Percentiles rank a stretch among this genome's conserved stretches.
Evolutionary conservation across 2,329 filamentous ascomycete species (phyloP).

Genomic region (Aphanocladium album): DNA sequence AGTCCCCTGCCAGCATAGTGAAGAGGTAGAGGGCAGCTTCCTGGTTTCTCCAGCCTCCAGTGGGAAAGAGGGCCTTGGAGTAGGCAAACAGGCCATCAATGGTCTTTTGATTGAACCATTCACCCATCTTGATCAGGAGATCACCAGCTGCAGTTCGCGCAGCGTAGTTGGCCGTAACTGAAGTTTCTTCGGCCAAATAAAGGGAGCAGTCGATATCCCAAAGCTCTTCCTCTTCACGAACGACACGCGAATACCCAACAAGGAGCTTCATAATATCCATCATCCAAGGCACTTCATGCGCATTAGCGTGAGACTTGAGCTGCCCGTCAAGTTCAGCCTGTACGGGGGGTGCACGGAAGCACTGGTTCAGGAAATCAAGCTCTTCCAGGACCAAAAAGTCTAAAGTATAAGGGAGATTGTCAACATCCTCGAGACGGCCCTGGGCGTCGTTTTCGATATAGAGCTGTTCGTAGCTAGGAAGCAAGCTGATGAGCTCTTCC

Average conservation of each 20-base stretch:
- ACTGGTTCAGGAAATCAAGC: constrained; percentile 89
- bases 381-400: constrained; percentile 93
- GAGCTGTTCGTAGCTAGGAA: constrained; percentile 69
- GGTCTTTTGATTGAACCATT: constrained; percentile 75
- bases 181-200: constrained; percentile 91
- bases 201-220: constrained; percentile 98
- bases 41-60: constrained; percentile 56
- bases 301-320: constrained; percentile 55
- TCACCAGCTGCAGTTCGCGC: constrained; percentile 89
- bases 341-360: constrained; percentile 81
- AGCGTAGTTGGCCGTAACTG: constrained; percentile 93
- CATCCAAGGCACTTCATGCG: constrained; percentile 71
- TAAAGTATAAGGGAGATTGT: constrained; percentile 87
- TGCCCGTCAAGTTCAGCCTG: constrained; percentile 83
- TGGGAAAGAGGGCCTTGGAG: constrained; percentile 67
- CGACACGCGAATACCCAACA: constrained; percentile 82
- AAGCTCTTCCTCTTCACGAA: constrained; percentile 83
- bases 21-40: constrained; percentile 82
- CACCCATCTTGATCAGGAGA: constrained; percentile 83
- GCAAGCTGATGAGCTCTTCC: constrained; percentile 75
- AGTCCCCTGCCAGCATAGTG: constrained; percentile 78
- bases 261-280: constrained; percentile 82
- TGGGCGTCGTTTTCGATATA: constrained; percentile 85
- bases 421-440: constrained; percentile 81
- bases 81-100: constrained; percentile 75